Evolutionary conservation across 78 protist species (phyloP).

Genomic region (Parvularia atlantis): DNA sequence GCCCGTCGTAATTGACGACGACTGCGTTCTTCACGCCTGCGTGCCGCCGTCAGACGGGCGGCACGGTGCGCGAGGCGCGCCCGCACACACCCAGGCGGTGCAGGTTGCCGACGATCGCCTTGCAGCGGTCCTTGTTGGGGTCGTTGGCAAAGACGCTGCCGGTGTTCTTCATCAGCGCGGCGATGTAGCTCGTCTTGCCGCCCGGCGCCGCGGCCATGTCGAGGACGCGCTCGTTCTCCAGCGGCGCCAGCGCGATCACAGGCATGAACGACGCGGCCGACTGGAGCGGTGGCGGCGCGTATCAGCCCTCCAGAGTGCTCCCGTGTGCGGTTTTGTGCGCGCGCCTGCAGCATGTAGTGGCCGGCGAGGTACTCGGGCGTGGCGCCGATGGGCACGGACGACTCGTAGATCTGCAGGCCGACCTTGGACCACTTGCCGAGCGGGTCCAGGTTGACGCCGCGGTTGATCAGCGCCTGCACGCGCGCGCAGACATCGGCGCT

Average conservation of each 20-base stretch:
- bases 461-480: constrained; percentile 32
- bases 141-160: constrained; percentile 94
- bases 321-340: neutral
- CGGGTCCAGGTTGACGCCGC: constrained; percentile 79
- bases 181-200: constrained; percentile 95
- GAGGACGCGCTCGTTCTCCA: constrained; percentile 71
- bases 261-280: constrained; percentile 94
- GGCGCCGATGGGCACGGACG: constrained; percentile 76
- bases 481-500: too few relatives aligned
- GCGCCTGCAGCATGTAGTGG: constrained; percentile 90
- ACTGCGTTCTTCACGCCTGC: constrained; percentile 50
- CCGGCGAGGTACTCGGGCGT: constrained; percentile 85
- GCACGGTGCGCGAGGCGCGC: too few relatives aligned
- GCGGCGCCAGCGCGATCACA: constrained; percentile 89
- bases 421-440: constrained; percentile 66
- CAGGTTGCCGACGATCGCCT: constrained; percentile 74
- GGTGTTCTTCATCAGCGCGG: constrained; percentile 90
- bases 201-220: constrained; percentile 99
- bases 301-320: too few relatives aligned
- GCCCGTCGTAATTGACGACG: constrained; percentile 89
- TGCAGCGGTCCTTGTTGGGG: constrained; percentile 62
- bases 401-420: constrained; percentile 87
- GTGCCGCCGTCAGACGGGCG: too few relatives aligned
- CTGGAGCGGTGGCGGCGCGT: too few relatives aligned
- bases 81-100: constrained; percentile 54